Evolutionary conservation across 495 filamentous ascomycete species (phyloP), one percentile per base, ranked within the genome.

Genomic region (Hypoxylon subgilvum): DNA sequence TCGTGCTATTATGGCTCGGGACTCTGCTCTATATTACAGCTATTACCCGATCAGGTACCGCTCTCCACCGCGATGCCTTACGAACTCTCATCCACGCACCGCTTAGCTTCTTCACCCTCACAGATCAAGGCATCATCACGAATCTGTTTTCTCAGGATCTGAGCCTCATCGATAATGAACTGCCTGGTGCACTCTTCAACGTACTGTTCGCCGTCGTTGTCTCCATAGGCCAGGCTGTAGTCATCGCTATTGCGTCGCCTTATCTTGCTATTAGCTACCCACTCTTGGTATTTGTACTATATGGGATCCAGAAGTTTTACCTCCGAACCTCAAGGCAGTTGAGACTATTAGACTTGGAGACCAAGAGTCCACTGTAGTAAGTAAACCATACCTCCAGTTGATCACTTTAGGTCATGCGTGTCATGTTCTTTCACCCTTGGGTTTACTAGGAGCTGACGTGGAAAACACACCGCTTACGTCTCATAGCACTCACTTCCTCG

Each of bases 291-390:
- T 18, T 69, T 23, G 61, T 75, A 1, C 43, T 84, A 6, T 86
- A 79, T 57, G 41, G 76, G 13, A 73, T 86, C 8, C 82, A 87
- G 60, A 81, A 80, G 46, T 74, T 78, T 38, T 87, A 87, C 54
- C 74, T 87, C 19, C 78, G 81, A n/a, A 87, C 84, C 2, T 85
- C 82, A 1, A 76, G 82, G 4, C 84, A 85, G 56, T 62, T 87
- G 10, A 76, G 84, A 28, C 72, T 82, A 38, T 67, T 87, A 19
- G 83, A 86, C 17, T 71, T 86, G 4, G 84, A 87, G 66, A 76
- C 80, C 17, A 85, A 84, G 63, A 75, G 56, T n/a, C 66, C 59
- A 9, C 39, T 63, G 0, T 66, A 57, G 59, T 55, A 58, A 55
- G 53, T 48, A 30, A 17, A 34, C n/a, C 3, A 4, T 34, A 27